Evolutionary conservation across 2,329 filamentous ascomycete genomes (phyloP), one percentile per base, ranked within the genome.

Genomic region (Domatiomyces globalis): DNA sequence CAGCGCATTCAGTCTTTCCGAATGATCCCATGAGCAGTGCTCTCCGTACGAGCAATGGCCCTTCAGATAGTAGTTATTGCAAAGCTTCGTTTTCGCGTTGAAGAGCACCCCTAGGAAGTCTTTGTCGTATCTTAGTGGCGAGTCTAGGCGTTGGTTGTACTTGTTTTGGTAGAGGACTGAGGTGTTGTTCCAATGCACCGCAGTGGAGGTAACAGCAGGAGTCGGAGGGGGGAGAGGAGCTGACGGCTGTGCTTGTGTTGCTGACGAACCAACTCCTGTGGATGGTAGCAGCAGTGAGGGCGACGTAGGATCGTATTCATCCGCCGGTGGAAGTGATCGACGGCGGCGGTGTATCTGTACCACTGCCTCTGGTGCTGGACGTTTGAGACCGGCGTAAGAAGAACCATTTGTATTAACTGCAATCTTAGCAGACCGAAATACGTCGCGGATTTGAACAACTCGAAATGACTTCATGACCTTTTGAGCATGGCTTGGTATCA

Each of bases 31-130:
- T 46, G 54, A 51, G 29, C 56, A 58, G 22, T 45, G 48, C 18
- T 49, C 22, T 29, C 56, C 56, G 46, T 53, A 58, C 9, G 75
- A 73, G 55, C 78, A 81, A 56, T 78, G 73, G 27, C 71, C 68
- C 42, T 76, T 72, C 19, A 82, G 68, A 60, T 75, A 80, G 60
- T 78, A 72, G 53, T 78, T 73, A 60, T 81, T 81, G 68, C 79
- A 81, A 54, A 80, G 65, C 61, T 81, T 80, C 54, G 80, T 63
- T 62, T 75, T 76, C 65, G 79, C 79, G 57, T 75, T 73, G 51
- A 56, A 58, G 27, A 58, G 48, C 22, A 47, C 45, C 43, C 55
- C 51, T 44, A 81, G 67, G 54, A 79, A 76, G 9, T 75, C 69
- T 53, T 75, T 67, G 50, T 69, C 67, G 66, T 64, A 71, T 58